These are phyloP conservation scores for Dioscorea zingiberensis DNA, from an alignment of 106 monocot genomes.

Conservation along the genomic window DNA sequence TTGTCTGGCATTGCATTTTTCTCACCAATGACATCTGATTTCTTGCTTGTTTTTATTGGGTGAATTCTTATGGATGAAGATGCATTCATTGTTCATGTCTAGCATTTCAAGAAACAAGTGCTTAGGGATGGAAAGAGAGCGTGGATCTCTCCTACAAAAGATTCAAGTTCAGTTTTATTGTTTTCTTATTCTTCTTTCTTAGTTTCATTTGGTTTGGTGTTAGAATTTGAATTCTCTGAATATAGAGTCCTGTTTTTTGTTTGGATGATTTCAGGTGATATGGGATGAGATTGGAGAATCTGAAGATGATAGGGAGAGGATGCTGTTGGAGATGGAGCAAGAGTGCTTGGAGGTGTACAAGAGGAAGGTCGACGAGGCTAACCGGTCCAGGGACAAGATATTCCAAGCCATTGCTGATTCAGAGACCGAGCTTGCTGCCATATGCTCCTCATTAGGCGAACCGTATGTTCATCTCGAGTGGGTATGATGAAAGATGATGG, in stretches of 20 bases:
- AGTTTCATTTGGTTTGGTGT: background rate
- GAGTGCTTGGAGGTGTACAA: conserved; percentile 70
- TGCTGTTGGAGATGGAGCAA: conserved; percentile 63
- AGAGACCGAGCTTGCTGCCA: conserved; percentile 55
- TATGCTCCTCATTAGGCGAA: conserved; percentile 55
- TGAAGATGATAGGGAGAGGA: conserved; percentile 56
- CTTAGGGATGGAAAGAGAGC: conserved; percentile 29
- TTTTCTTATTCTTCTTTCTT: background rate
- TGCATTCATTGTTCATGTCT: too few relatives aligned
- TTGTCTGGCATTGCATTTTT: too few relatives aligned
- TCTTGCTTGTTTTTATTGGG: too few relatives aligned
- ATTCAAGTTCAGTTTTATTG: conserved; percentile 15
- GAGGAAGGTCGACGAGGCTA: conserved; percentile 51
- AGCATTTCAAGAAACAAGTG: conserved; percentile 8
- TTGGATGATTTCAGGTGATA: conserved; percentile 59
- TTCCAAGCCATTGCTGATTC: conserved; percentile 52
- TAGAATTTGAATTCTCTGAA: too few relatives aligned
- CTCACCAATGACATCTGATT: too few relatives aligned
- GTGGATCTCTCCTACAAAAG: conserved; percentile 28
- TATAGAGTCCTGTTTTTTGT: background rate
- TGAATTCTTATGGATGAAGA: too few relatives aligned
- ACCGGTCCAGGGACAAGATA: conserved; percentile 44
- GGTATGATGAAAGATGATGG: conserved; percentile 20
- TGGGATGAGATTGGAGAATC: conserved; percentile 87
- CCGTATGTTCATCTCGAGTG: conserved; percentile 31